Evolutionary conservation across 257 asterid species (phyloP).

Genomic region (Solanum medicagineum): DNA sequence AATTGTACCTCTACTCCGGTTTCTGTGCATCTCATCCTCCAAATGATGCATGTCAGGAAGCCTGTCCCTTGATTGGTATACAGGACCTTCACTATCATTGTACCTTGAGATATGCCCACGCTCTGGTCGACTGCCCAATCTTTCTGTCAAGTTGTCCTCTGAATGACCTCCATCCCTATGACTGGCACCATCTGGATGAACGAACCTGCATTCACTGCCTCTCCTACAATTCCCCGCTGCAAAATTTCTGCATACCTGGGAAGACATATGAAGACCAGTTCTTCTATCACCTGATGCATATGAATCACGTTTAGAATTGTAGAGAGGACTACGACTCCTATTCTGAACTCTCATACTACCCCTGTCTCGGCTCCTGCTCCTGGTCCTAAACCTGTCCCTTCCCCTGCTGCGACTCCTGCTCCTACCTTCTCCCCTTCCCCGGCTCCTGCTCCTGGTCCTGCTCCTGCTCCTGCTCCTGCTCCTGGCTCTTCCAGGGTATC

Average conservation of each 20-base stretch:
- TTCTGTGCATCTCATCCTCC: slow-evolving; percentile 36
- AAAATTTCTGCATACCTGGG: slow-evolving; percentile 59
- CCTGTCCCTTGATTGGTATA: slow-evolving; percentile 27
- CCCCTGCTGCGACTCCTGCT: slow-evolving; percentile 30
- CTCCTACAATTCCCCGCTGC: slow-evolving; percentile 55
- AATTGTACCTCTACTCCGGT: slow-evolving; percentile 31
- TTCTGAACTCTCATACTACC: slow-evolving; percentile 24
- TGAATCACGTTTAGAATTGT: slow-evolving; percentile 36
- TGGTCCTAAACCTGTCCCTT: slow-evolving; percentile 30
- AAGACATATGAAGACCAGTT: slow-evolving; percentile 35
- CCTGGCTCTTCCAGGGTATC: slow-evolving; percentile 15
- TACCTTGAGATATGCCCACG: slow-evolving; percentile 23
- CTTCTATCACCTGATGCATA: slow-evolving; percentile 48
- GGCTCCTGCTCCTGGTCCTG: slow-evolving; percentile 15
- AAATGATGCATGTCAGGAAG: slow-evolving; percentile 28
- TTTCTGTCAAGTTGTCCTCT: slow-evolving; percentile 31
- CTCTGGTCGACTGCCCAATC: slow-evolving; percentile 34
- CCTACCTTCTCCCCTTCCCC: slow-evolving; percentile 27
- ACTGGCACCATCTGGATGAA: slow-evolving; percentile 33
- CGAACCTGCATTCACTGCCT: slow-evolving; percentile 67
- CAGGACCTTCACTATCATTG: slow-evolving; percentile 29
- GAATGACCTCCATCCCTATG: slow-evolving; percentile 20
- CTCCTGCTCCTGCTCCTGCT: slow-evolving; percentile 24
- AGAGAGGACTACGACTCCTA: slow-evolving; percentile 53
- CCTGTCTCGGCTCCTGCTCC: slow-evolving; percentile 34